Percentiles rank a stretch among this genome's conserved stretches.
Evolutionary conservation across 495 filamentous ascomycete genomes (phyloP).

Genomic region (Penicillium ucsense): DNA sequence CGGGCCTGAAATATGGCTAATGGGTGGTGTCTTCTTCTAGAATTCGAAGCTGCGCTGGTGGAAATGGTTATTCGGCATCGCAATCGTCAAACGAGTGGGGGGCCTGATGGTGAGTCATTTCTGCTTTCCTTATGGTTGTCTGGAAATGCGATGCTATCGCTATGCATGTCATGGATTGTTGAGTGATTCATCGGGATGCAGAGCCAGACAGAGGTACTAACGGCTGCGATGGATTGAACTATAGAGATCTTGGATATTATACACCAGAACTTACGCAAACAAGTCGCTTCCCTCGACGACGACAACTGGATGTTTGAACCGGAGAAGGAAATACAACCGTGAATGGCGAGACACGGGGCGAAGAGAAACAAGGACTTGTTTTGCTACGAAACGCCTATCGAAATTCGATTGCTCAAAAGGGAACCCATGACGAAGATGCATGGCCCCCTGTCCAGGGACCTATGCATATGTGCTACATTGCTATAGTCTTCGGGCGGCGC

Average conservation of each 20-base stretch:
- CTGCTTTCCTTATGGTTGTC: not conserved
- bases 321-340: slow-evolving; percentile 37
- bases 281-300: slow-evolving; percentile 63
- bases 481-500: too few species aligned
- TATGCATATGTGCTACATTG: not conserved
- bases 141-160: not conserved
- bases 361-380: too few species aligned
- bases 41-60: slow-evolving; percentile 38
- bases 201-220: not conserved
- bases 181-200: too few species aligned
- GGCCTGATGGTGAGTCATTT: slow-evolving; percentile 52
- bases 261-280: slow-evolving; percentile 58
- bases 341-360: too few species aligned
- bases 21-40: slow-evolving; percentile 10
- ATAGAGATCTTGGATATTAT: slow-evolving; percentile 65
- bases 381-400: too few species aligned
- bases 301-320: slow-evolving; percentile 90
- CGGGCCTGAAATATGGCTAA: not conserved
- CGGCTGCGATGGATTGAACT: too few species aligned
- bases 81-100: slow-evolving; percentile 49
- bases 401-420: too few species aligned
- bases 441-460: too few species aligned
- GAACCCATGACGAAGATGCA: too few species aligned
- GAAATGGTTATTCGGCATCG: slow-evolving; percentile 50
- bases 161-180: too few species aligned